phyloP scores from a whole-genome alignment of 2,329 filamentous ascomycete species.

The Onygena corvina region DNA sequence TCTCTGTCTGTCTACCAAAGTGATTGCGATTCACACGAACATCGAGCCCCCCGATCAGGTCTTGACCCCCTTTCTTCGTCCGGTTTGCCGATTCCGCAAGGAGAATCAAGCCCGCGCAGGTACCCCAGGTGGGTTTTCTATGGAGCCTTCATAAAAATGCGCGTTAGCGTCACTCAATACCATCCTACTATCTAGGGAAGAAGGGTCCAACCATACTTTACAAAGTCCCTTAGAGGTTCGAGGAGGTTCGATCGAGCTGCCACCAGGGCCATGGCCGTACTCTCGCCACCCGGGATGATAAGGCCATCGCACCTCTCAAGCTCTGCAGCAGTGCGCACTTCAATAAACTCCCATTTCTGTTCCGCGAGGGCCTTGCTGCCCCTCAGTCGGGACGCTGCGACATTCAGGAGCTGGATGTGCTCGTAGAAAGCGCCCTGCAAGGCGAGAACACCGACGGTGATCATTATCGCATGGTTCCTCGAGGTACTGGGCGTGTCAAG shows the following conservation, averaged over 20 bases:
- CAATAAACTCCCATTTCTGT: constrained; percentile 50
- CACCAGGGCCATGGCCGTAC: constrained; percentile 82
- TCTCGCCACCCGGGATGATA: constrained; percentile 87
- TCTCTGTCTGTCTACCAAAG: constrained; percentile 86
- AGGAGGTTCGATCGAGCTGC: constrained; percentile 69
- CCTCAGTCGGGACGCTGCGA: constrained; percentile 47
- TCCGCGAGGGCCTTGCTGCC: constrained; percentile 13
- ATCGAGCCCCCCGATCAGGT: constrained; percentile 80
- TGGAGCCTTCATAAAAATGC: constrained; percentile 43
- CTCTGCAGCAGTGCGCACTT: constrained; percentile 66
- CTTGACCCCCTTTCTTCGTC: constrained; percentile 82
- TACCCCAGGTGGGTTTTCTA: constrained; percentile 83
- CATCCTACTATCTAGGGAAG: not conserved
- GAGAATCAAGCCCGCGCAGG: constrained; percentile 86
- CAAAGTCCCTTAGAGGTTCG: constrained; percentile 75
- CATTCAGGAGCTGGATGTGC: constrained; percentile 63
- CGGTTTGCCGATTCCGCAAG: constrained; percentile 78
- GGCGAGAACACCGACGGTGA: constrained; percentile 50
- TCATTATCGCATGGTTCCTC: constrained; percentile 12
- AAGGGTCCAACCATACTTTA: constrained; percentile 53
- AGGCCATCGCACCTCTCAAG: constrained; percentile 66
- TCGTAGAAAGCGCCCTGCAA: constrained; percentile 90
- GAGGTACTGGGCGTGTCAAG: too few relatives aligned
- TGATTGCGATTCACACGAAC: constrained; percentile 89
- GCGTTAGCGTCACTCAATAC: constrained; percentile 16